These are phyloP conservation scores for Cajanus cajan DNA, from an alignment of 306 rosid genomes.

Conservation along the genomic window DNA sequence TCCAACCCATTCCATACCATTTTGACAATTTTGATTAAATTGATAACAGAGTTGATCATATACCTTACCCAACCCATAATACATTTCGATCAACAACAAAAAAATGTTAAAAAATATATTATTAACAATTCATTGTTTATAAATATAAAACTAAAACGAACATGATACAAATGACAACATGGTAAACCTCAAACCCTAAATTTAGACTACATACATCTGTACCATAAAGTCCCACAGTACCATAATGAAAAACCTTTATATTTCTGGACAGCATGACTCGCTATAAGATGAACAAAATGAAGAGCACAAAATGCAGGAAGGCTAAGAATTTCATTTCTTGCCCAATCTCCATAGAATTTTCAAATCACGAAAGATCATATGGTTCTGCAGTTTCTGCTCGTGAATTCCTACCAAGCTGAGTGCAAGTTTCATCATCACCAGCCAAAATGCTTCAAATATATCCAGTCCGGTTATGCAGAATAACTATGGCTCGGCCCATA, in stretches of 20 bases:
- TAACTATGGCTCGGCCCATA: conserved; percentile 3
- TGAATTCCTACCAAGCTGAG: background rate
- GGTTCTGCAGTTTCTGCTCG: conserved; percentile 9
- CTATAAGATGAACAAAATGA: background rate
- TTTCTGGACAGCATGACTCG: background rate
- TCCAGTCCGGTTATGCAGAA: background rate
- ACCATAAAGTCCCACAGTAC: background rate
- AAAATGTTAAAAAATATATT: too few species aligned
- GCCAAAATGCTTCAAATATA: conserved; percentile 18
- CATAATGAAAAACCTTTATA: background rate
- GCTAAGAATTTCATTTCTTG: background rate
- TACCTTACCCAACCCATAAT: too few species aligned
- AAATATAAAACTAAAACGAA: too few species aligned
- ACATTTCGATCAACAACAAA: too few species aligned
- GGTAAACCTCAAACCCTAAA: too few species aligned
- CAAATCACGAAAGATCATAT: background rate
- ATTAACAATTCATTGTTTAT: too few species aligned
- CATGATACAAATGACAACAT: too few species aligned
- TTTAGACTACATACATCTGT: background rate
- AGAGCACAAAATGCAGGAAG: background rate
- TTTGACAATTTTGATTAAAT: too few species aligned
- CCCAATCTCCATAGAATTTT: background rate
- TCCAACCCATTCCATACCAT: too few species aligned
- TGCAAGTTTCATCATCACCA: conserved; percentile 4
- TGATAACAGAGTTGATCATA: too few species aligned